These are phyloP conservation scores for Lentinula lateritia DNA, from an alignment of 768 basidiomycete genomes.

Conservation along the genomic window DNA sequence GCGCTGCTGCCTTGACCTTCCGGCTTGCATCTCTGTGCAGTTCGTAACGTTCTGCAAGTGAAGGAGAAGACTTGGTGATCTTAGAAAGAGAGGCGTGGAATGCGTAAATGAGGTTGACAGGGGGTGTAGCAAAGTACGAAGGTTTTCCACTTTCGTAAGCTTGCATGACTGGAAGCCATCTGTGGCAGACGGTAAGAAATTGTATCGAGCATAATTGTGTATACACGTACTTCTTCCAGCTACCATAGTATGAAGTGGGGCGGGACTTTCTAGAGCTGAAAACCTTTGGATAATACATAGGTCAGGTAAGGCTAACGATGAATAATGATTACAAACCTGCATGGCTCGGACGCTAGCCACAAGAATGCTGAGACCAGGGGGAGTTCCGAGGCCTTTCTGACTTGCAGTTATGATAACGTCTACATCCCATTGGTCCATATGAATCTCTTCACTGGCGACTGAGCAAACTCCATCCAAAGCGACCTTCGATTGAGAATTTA, in stretches of 20 bases:
- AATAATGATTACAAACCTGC: conserved; percentile 33
- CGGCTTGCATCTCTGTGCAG: conserved; percentile 66
- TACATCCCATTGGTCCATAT: conserved; percentile 88
- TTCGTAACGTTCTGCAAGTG: conserved; percentile 74
- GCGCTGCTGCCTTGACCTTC: conserved; percentile 63
- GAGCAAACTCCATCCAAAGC: conserved; percentile 94
- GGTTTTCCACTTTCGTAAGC: conserved; percentile 79
- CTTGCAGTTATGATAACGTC: conserved; percentile 84
- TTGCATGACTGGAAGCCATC: conserved; percentile 92
- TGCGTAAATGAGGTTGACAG: conserved; percentile 91
- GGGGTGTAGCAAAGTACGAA: conserved; percentile 93
- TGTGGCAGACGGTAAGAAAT: conserved; percentile 17
- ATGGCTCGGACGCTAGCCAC: conserved; percentile 79
- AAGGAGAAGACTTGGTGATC: conserved; percentile 58
- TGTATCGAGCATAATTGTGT: neutral
- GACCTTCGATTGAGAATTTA: conserved; percentile 35
- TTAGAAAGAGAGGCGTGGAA: conserved; percentile 74
- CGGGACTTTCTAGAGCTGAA: conserved; percentile 60
- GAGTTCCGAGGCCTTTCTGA: conserved; percentile 90
- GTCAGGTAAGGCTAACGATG: too few relatives aligned
- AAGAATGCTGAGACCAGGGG: conserved; percentile 88
- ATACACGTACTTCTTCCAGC: conserved; percentile 68
- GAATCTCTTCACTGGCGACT: conserved; percentile 93
- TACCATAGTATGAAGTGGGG: conserved; percentile 77
- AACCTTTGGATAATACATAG: conserved; percentile 29